Evolutionary conservation across 2,329 filamentous ascomycete species (phyloP), one percentile per base, ranked within the genome.

Genomic region (Apiospora malaysiana): DNA sequence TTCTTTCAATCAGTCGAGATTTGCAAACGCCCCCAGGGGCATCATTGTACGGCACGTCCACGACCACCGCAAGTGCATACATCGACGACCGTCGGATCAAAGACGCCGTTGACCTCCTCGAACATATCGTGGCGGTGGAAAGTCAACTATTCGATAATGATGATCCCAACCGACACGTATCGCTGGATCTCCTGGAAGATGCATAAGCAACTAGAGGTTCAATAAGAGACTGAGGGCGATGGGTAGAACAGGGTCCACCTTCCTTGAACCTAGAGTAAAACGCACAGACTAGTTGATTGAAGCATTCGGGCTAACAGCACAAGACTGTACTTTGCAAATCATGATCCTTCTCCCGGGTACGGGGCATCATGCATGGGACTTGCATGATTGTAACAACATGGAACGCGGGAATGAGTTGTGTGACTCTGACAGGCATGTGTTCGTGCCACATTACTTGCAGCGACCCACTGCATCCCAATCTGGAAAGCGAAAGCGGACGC

Each of bases 401-500:
- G 49, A 56, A 32, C 49, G 49, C 49, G 12, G 25, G 49, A 56
- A 56, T 56, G 25, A 56, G 14, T 32, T 56, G 25, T 56, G 6
- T 23, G n/a, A 56, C 49, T 56, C 49, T 56, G 25, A 16, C 49
- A 56, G 49, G 25, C 25, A 56, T 56, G 25, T 56, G 25, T 25
- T 14, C 25, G 32, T 56, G 25, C 49, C 25, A 56, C 25, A 56
- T 56, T 18, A 56, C 49, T 56, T 56, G 25, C 25, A 56, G 25
- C 49, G 25, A 56, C 49, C 25, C 25, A 56, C 25, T 56, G 12
- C 25, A 56, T 56, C 25, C 42, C 14, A 56, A 56, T 16, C 49
- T 56, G 25, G 25, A 56, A 56, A 56, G 49, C 49, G 49, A 56
- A 56, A 56, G 49, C 49, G 49, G 25, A 56, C 49, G 47, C 47